Percentiles rank a stretch among this genome's conserved stretches.
Conservation (phyloP, 345 rosid species). For the Citrus mangshanensis region DNA sequence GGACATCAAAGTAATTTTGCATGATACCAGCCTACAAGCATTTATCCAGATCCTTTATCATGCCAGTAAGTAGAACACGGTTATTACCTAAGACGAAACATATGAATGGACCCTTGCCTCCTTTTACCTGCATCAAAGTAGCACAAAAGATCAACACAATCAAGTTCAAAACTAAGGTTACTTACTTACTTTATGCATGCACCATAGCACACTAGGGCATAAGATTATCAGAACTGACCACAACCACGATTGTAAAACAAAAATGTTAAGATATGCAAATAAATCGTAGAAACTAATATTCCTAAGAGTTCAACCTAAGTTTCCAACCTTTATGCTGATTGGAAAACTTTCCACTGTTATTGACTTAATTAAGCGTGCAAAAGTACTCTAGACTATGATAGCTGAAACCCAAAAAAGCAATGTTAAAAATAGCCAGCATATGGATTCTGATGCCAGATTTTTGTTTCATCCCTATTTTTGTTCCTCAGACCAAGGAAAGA, state of each 20-base stretch:
- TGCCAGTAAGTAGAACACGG: not conserved
- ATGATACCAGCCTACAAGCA: not conserved
- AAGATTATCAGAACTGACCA: not conserved
- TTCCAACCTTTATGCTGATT: not conserved
- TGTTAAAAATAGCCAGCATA: no score
- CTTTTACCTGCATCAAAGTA: constrained; percentile 38
- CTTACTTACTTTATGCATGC: not conserved
- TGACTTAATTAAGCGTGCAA: not conserved
- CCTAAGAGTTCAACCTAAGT: not conserved
- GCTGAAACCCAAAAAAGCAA: not conserved
- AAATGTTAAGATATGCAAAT: not conserved
- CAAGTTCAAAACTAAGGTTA: not conserved
- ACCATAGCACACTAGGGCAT: not conserved
- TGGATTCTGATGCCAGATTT: not conserved
- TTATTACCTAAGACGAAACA: constrained; percentile 77
- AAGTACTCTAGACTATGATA: not conserved
- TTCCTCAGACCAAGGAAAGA: not conserved
- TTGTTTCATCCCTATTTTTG: not conserved
- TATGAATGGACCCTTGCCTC: constrained; percentile 56
- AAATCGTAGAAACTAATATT: not conserved
- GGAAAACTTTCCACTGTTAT: not conserved
- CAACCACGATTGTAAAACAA: not conserved
- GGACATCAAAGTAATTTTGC: not conserved
- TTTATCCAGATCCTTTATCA: not conserved
- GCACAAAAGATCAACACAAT: not conserved